phyloP scores from a whole-genome alignment of 2,329 filamentous ascomycete species.

The Alternaria infectoria region DNA sequence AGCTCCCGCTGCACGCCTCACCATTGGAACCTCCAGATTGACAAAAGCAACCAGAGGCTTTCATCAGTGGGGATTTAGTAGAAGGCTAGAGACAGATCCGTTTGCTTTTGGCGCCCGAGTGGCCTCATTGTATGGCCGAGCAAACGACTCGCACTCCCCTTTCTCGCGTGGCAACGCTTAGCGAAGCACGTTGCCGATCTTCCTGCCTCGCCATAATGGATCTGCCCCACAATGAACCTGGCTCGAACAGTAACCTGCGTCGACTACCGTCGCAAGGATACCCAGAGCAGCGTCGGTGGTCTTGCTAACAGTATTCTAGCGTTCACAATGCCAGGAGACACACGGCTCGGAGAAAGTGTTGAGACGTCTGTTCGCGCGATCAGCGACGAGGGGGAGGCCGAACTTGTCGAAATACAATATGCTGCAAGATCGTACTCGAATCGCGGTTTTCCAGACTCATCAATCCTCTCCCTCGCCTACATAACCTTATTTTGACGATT shows the following conservation, averaged over 20 bases:
- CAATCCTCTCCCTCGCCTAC: slow-evolving; percentile 3
- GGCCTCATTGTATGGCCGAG: not conserved
- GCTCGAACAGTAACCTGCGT: slow-evolving; percentile 6
- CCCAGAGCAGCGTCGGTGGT: slow-evolving; percentile 9
- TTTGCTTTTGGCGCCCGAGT: not conserved
- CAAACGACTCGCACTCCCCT: not conserved
- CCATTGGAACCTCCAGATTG: not conserved
- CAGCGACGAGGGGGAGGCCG: slow-evolving; percentile 4
- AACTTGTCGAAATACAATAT: slow-evolving; percentile 13
- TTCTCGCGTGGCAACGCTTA: not conserved
- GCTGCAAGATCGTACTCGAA: slow-evolving; percentile 5
- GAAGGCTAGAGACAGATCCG: not conserved
- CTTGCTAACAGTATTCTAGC: slow-evolving; percentile 18
- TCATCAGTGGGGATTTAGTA: not conserved
- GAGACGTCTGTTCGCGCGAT: slow-evolving; percentile 17
- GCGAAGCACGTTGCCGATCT: slow-evolving; percentile 18
- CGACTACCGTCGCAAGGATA: slow-evolving; percentile 15
- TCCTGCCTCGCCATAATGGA: not conserved
- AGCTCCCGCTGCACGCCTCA: slow-evolving; percentile 3
- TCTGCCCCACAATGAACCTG: slow-evolving; percentile 15
- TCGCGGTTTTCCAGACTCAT: not conserved
- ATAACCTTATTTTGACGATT: not conserved
- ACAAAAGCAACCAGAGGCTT: not conserved
- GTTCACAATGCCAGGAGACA: slow-evolving; percentile 4
- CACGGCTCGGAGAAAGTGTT: slow-evolving; percentile 9